Conservation (phyloP, 1,284 basidiomycete genomes). For the Boletellus deceptivus region DNA sequence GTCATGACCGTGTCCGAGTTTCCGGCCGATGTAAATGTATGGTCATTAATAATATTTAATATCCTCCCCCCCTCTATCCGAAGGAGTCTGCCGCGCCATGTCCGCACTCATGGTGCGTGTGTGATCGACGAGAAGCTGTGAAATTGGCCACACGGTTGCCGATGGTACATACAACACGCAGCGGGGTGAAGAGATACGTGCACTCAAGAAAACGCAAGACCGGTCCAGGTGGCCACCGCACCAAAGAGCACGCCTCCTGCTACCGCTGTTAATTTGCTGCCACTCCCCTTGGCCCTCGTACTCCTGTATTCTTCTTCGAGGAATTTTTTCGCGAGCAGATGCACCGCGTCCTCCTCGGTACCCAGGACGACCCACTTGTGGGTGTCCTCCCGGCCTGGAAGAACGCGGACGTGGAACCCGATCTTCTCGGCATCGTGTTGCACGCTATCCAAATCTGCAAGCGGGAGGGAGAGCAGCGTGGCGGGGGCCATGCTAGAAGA, state of each 20-base stretch:
- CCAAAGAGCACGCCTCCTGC: slow-evolving; percentile 38
- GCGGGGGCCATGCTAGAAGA: slow-evolving; percentile 41
- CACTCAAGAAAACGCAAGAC: slow-evolving; percentile 35
- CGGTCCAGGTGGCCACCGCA: slow-evolving; percentile 38
- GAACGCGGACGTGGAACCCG: slow-evolving; percentile 42
- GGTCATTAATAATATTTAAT: slow-evolving; percentile 3
- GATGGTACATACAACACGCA: slow-evolving; percentile 1
- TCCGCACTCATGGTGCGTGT: not conserved
- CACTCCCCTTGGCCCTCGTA: slow-evolving; percentile 15
- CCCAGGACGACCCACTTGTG: slow-evolving; percentile 50
- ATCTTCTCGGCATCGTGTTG: slow-evolving; percentile 40
- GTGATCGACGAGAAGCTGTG: slow-evolving; percentile 8
- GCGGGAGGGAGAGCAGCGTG: slow-evolving; percentile 45
- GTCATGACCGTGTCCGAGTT: slow-evolving; percentile 1
- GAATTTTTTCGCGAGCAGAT: slow-evolving; percentile 31
- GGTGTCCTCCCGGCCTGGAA: slow-evolving; percentile 31
- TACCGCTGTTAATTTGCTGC: slow-evolving; percentile 29
- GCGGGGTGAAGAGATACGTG: not conserved
- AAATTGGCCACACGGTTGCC: not conserved
- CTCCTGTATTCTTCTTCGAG: slow-evolving; percentile 36
- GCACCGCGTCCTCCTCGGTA: slow-evolving; percentile 40
- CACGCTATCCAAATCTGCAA: slow-evolving; percentile 41
- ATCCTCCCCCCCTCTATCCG: not conserved
- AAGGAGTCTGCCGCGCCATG: not conserved
- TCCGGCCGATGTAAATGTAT: not conserved